A percentile compares a stretch with the other conserved stretches of the same genome.
Evolutionary conservation across 2,329 filamentous ascomycete genomes (phyloP).

Genomic region (Aspergillus clavatus): DNA sequence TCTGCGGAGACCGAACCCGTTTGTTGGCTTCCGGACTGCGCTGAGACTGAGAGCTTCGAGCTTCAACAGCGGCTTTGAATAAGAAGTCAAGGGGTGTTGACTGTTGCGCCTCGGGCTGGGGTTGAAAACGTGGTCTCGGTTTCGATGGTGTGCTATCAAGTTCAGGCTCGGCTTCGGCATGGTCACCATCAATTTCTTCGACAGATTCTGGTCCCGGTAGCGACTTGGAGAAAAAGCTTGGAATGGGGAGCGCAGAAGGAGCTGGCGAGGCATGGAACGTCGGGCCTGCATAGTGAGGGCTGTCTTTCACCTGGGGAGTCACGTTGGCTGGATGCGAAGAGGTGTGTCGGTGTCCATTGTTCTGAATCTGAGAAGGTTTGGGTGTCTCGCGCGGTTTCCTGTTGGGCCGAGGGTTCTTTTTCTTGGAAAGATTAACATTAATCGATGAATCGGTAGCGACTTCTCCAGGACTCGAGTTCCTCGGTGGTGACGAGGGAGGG

Average conservation of each 20-base stretch:
- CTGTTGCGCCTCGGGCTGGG: conserved; percentile 38
- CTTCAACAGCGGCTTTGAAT: conserved; percentile 77
- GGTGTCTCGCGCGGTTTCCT: conserved; percentile 34
- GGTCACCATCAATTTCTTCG: conserved; percentile 38
- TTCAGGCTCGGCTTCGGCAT: conserved; percentile 31
- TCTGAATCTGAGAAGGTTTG: conserved; percentile 23
- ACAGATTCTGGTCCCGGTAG: conserved; percentile 56
- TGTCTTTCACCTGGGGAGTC: conserved; percentile 39
- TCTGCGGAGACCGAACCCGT: conserved; percentile 49
- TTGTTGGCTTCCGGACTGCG: conserved; percentile 39
- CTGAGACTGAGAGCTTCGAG: conserved; percentile 51
- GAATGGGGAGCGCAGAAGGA: conserved; percentile 81
- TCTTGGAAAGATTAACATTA: conserved; percentile 29
- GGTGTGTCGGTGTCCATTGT: conserved; percentile 28
- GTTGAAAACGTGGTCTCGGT: conserved; percentile 35
- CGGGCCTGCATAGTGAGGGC: conserved; percentile 70
- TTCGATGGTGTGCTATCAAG: conserved; percentile 43
- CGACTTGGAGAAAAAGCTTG: conserved; percentile 78
- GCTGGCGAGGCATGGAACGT: conserved; percentile 95
- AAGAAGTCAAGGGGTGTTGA: conserved; percentile 84
- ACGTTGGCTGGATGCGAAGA: conserved; percentile 38
- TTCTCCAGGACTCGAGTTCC: conserved; percentile 28
- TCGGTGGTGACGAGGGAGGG: conserved; percentile 35
- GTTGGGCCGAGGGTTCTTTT: conserved; percentile 32
- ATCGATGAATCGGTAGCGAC: conserved; percentile 27